Evolutionary conservation across 1,284 basidiomycete species (phyloP).

Genomic region (Sanguinoderma infundibulare): DNA sequence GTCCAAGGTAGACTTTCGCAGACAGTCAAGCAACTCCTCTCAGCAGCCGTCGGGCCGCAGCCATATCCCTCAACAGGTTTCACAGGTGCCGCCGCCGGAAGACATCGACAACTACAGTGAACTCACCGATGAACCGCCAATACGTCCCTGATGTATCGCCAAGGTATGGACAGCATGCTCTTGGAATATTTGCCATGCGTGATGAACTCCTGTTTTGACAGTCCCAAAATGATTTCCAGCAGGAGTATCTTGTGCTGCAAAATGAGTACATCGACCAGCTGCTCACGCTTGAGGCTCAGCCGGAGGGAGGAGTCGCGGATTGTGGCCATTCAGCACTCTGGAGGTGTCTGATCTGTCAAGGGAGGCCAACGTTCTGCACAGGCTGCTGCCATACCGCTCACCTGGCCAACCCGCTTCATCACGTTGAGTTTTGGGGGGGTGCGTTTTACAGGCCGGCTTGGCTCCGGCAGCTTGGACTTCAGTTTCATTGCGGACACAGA

Average conservation of each 20-base stretch:
- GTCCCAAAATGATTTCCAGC: neutral
- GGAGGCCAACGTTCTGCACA: neutral
- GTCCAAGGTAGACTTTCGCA: no score
- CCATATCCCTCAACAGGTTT: no score
- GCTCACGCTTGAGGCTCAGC: neutral
- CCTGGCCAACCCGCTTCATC: neutral
- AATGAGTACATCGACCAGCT: neutral
- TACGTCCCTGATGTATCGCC: neutral
- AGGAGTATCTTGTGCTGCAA: neutral
- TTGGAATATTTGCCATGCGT: neutral
- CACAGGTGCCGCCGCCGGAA: no score
- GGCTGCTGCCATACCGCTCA: neutral
- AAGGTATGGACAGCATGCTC: neutral
- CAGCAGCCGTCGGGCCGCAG: no score
- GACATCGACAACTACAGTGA: no score
- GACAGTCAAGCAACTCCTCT: no score
- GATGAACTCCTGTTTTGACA: neutral
- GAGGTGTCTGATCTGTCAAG: neutral
- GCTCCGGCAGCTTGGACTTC: neutral
- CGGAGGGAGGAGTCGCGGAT: neutral
- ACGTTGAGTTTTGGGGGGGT: neutral
- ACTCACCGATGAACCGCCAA: no score
- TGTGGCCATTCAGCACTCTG: neutral
- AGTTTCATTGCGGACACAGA: constrained; percentile 2
- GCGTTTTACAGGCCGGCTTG: neutral